Base-by-base conservation (phyloP, 2,329 filamentous ascomycete species). In the Fonsecaea erecta region DNA sequence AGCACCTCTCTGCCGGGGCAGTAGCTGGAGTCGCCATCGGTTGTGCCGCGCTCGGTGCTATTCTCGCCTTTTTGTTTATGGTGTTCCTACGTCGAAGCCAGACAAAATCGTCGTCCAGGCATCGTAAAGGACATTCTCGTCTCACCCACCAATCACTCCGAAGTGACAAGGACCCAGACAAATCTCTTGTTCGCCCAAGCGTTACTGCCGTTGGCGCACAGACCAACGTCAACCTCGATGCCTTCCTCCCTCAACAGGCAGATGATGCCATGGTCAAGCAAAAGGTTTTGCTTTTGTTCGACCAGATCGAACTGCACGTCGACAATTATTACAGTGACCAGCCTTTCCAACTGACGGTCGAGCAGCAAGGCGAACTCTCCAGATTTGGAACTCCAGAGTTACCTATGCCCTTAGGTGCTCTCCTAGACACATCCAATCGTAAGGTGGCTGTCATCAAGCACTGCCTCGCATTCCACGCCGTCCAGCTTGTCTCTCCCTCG, bases 311-410 rank as follows among this genome's bases (percentile, higher is more conserved):
- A 43, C 68, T 76, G 1, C 76, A 78, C 61, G 69, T 77, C 26
- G 76, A 78, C 24, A 78, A 78, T 56, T 78, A 74, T 58, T 78
- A 78, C 59, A 28, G 46, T n/a, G 18, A 51, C 7, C 26, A 51
- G 18, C 18, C 46, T 8, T 3, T 24, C 6, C 18, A 51, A 28
- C 7, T 51, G 26, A 24, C 46, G 18, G 9, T n/a, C 11, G 46
- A 51, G 6, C n/a, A 51, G 14, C 18, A 51, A 14, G 16, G 18
- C 14, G 46, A 51, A n/a, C 46, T 51, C 46, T 51, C 46, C 6
- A 51, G 46, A 5, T 51, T 24, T 14, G 46, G 26, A 2, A 51
- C 46, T 24, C 46, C 46, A 1, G 26, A 24, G 18, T 14, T 51
- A 8, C 18, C 46, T 9, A 28, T 24, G 46, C 46, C 46, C 7